These are phyloP conservation scores for Phlyctochytrium bullatum DNA, from an alignment of 192 early-diverging fungal species.

Conservation along the genomic window DNA sequence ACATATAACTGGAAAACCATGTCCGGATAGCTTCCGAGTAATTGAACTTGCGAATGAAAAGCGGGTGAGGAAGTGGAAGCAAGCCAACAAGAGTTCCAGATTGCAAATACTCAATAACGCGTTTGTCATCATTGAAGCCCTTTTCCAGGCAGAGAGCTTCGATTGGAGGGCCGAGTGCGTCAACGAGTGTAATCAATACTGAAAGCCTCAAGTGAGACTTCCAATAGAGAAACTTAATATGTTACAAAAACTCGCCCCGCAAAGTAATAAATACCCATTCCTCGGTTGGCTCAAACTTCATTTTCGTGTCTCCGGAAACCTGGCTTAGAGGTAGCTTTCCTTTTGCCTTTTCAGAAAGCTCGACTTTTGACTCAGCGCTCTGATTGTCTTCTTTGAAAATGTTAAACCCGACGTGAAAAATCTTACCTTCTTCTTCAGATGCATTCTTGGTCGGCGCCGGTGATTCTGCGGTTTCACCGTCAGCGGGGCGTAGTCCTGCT, in stretches of 20 bases:
- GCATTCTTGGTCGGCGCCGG: background rate
- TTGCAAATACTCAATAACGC: slow-evolving; percentile 54
- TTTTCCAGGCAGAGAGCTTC: slow-evolving; percentile 61
- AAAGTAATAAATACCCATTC: slow-evolving; percentile 59
- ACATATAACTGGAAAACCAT: slow-evolving; percentile 51
- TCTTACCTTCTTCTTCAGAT: background rate
- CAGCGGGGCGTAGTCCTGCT: background rate
- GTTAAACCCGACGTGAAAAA: background rate
- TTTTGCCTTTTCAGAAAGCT: slow-evolving; percentile 73
- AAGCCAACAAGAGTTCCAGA: slow-evolving; percentile 49
- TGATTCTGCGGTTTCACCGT: background rate
- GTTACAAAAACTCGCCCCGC: background rate
- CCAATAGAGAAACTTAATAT: slow-evolving; percentile 58
- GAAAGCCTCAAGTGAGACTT: slow-evolving; percentile 66
- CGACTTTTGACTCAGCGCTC: slow-evolving; percentile 25
- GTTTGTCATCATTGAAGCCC: slow-evolving; percentile 59
- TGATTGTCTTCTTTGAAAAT: slow-evolving; percentile 8
- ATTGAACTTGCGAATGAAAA: slow-evolving; percentile 37
- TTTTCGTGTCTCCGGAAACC: slow-evolving; percentile 38
- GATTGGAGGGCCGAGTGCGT: slow-evolving; percentile 66
- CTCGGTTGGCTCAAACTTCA: slow-evolving; percentile 66
- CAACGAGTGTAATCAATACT: slow-evolving; percentile 62
- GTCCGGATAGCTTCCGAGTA: slow-evolving; percentile 33
- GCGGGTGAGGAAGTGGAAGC: slow-evolving; percentile 47
- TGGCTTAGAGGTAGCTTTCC: slow-evolving; percentile 60